Conservation (phyloP, 495 filamentous ascomycete species). For the Thermothielavioides terrestris region DNA sequence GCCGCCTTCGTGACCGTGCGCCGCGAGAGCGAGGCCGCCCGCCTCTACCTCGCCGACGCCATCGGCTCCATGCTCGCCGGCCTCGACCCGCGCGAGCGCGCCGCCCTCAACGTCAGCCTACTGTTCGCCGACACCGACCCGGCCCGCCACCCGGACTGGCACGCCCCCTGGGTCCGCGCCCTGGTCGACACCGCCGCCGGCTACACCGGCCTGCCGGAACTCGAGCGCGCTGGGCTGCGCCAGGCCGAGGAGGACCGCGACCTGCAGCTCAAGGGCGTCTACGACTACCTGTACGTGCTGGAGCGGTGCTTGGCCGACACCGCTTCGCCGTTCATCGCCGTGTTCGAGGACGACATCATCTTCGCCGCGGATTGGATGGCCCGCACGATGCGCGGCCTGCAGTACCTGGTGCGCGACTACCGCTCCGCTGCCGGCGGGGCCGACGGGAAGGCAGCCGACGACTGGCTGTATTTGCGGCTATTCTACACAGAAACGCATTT, state of each 20-base stretch:
- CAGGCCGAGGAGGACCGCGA: conserved; percentile 17
- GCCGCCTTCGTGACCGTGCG: conserved; percentile 31
- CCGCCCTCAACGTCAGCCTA: conserved; percentile 23
- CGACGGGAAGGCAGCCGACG: conserved; percentile 12
- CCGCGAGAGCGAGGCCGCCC: conserved; percentile 19
- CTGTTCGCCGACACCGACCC: conserved; percentile 30
- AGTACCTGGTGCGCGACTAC: conserved; percentile 24
- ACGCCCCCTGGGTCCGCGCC: conserved; percentile 15
- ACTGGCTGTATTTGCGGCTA: conserved; percentile 43
- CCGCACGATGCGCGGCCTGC: conserved; percentile 31
- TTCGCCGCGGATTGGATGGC: conserved; percentile 41
- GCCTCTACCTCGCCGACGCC: conserved; percentile 29
- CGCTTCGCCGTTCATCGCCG: conserved; percentile 34
- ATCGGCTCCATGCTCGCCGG: conserved; percentile 31
- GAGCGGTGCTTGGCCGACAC: conserved; percentile 31
- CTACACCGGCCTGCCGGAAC: conserved; percentile 13
- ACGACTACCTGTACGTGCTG: conserved; percentile 39
- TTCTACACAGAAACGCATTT: conserved; percentile 37
- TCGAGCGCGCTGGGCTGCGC: conserved; percentile 14
- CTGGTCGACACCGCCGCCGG: conserved; percentile 21
- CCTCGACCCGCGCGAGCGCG: conserved; percentile 27
- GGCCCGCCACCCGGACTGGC: conserved; percentile 4
- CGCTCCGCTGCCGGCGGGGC: not conserved
- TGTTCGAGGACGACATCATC: conserved; percentile 45
- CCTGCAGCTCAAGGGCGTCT: conserved; percentile 25